Evolutionary conservation across 2,329 filamentous ascomycete genomes (phyloP), one percentile per base, ranked within the genome.

Genomic region (Nothopassalora personata): DNA sequence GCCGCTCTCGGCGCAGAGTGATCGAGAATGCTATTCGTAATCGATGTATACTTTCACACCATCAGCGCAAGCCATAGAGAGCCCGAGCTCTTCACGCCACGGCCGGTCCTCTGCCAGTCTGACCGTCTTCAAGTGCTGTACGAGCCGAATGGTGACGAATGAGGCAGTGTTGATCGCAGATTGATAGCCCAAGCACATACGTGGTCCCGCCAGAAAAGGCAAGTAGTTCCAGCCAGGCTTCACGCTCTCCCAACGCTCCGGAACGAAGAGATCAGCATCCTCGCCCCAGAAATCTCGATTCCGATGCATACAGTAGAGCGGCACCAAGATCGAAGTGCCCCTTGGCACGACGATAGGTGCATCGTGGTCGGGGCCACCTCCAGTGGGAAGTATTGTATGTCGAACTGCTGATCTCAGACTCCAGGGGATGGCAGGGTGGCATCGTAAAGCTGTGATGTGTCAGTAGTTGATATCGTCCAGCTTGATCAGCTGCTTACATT

Each of bases 221-320:
- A 47, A 15, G 30, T 46, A 54, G n/a, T 62, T 55, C 65, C 43
- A 47, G 9, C 28, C 27, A 46, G 53, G 64, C 62, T 27, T 71
- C 66, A 60, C 36, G 13, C 7, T 69, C 3, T 78, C 78, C 72
- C 73, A 75, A 10, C 73, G 64, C 58, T 75, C 73, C 15, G 71
- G 68, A 10, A 59, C 56, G 63, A 73, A 74, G 7, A 70, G 67
- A 0, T 77, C 71, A 1, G 76, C 77, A 52, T 81, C 79, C 0
- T 65, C 50, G 3, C 78, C 78, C 70, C 73, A 81, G 51, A 77
- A 67, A 30, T 81, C 79, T 36, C 68, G 70, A n/a, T 87, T 83
- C 1, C 89, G 84, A 69, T 93, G 89, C 87, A 92, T 88, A 5
- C 83, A 74, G 30, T 31, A 28, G 7, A 51, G 30, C 11, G 23